phyloP scores from a whole-genome alignment of 306 rosid genomes.

The Sicyos baderoa region DNA sequence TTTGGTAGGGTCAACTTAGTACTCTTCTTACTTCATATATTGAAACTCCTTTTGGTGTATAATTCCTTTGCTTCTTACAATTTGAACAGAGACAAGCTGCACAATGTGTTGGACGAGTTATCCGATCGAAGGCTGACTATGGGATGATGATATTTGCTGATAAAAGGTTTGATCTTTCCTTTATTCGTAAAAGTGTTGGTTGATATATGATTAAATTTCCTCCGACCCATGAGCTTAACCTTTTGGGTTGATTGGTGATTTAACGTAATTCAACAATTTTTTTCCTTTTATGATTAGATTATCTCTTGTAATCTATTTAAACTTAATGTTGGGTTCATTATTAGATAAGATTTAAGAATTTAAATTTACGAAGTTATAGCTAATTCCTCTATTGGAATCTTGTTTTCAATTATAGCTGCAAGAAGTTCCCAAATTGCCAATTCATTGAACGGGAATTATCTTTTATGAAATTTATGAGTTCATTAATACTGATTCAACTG shows the following conservation, averaged over 20 bases:
- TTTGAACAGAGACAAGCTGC: conserved; percentile 89
- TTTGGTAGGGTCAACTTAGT: conserved; percentile 44
- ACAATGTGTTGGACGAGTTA: conserved; percentile 93
- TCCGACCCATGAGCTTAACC: too few relatives aligned
- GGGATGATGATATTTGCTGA: conserved; percentile 99
- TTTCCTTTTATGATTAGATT: too few relatives aligned
- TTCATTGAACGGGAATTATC: background rate
- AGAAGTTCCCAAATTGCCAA: background rate
- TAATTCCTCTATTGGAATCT: too few relatives aligned
- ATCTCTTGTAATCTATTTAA: too few relatives aligned
- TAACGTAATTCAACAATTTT: too few relatives aligned
- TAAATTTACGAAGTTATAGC: too few relatives aligned
- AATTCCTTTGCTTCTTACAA: conserved; percentile 5
- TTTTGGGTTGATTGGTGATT: too few relatives aligned
- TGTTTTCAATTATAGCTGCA: background rate
- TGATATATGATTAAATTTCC: too few relatives aligned
- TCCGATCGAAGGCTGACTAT: conserved; percentile 92
- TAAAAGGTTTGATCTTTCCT: conserved; percentile 47
- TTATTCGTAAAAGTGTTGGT: background rate
- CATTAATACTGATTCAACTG: background rate
- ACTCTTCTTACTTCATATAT: conserved; percentile 6
- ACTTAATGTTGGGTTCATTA: too few relatives aligned
- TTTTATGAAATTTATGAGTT: background rate
- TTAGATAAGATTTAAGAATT: too few relatives aligned
- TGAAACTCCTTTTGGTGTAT: background rate